Percentiles rank a stretch among this genome's conserved stretches.
Conservation (phyloP, 2,329 filamentous ascomycete species). For the Cercospora berteroae region DNA sequence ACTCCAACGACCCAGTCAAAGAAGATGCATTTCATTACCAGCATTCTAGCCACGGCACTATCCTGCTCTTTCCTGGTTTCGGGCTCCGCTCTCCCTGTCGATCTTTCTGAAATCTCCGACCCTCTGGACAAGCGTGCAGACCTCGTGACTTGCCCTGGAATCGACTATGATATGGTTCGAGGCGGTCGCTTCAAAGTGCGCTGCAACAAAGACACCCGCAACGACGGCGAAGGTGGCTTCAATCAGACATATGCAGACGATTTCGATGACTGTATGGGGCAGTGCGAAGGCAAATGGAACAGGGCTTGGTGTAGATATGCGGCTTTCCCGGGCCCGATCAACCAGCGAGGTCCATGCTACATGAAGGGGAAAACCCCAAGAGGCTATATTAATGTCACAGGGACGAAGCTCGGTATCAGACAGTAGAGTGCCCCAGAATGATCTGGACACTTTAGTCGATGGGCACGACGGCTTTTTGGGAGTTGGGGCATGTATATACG, state of each 20-base stretch:
- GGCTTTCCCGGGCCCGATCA: not conserved
- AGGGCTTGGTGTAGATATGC: not conserved
- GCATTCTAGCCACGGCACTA: not conserved
- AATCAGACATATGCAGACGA: not conserved
- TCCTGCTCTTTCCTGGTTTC: not conserved
- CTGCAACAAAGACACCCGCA: not conserved
- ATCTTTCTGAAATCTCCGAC: not conserved
- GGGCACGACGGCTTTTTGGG: not conserved
- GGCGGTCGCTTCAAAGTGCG: not conserved
- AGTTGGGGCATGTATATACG: not conserved
- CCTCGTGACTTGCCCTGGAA: not conserved
- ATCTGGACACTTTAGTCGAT: not conserved
- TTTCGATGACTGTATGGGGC: not conserved
- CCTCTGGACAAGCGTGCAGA: not conserved
- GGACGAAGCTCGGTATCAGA: not conserved
- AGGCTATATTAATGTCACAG: not conserved
- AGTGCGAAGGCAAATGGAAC: not conserved
- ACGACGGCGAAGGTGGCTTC: too few relatives aligned
- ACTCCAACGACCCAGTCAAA: not conserved
- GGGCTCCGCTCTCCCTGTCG: not conserved
- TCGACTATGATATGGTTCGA: not conserved
- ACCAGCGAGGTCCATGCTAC: not conserved
- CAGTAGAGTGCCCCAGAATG: not conserved
- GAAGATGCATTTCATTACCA: not conserved
- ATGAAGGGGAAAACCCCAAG: not conserved